Percentiles rank a stretch among this genome's conserved stretches.
phyloP scores from a whole-genome alignment of 2,329 filamentous ascomycete species.

The Sporothrix sp. region DNA sequence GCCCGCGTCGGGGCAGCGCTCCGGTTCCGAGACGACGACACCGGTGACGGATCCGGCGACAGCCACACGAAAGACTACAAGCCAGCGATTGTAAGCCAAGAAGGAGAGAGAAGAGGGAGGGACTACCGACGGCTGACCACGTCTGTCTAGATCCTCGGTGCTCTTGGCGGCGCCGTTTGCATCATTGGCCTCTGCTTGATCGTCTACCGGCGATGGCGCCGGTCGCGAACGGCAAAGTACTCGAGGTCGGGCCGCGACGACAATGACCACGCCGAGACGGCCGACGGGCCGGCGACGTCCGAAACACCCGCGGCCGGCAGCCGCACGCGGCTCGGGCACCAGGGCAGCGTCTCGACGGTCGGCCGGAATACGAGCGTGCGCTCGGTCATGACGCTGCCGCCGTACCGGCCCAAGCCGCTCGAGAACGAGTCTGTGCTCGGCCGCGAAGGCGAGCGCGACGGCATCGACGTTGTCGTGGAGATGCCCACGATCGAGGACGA shows the following conservation, averaged over 20 bases:
- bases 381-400: conserved; percentile 87
- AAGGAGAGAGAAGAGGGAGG: too few relatives aligned
- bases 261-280: conserved; percentile 14
- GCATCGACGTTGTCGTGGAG: conserved; percentile 85
- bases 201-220: conserved; percentile 9
- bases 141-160: not conserved
- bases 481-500: conserved; percentile 72
- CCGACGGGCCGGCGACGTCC: conserved; percentile 14
- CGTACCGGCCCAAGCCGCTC: conserved; percentile 64
- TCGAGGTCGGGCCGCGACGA: conserved; percentile 21
- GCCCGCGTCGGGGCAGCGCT: not conserved
- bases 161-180: not conserved
- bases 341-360: conserved; percentile 31
- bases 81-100: conserved; percentile 5
- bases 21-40: not conserved
- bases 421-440: conserved; percentile 75
- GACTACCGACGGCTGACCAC: too few relatives aligned
- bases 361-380: conserved; percentile 79
- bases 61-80: not conserved
- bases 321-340: not conserved
- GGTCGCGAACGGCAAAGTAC: conserved; percentile 12
- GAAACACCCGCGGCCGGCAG: not conserved
- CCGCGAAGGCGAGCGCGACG: conserved; percentile 80
- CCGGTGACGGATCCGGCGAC: not conserved
- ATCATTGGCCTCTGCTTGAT: not conserved